Evolutionary conservation across 345 rosid genomes (phyloP), one percentile per base, ranked within the genome.

Genomic region (Jatropha curcas): DNA sequence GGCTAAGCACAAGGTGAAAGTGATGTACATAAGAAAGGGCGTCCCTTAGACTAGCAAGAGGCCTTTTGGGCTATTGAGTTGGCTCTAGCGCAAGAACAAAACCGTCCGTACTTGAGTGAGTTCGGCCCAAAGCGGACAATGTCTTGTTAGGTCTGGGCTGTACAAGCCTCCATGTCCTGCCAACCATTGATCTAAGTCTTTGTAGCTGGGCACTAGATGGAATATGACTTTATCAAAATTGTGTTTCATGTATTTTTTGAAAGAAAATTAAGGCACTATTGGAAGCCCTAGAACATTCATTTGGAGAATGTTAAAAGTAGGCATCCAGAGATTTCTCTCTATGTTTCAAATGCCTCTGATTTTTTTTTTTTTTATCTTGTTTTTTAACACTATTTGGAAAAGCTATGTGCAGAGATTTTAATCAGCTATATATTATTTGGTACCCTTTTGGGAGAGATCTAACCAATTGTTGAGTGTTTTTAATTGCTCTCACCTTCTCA

Each of bases 401-500:
- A 70, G 37, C 25, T 70, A 41, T 24, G 64, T 17, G 22, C 51
- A 63, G 35, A 48, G 31, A 34, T 53, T 61, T 66, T 16, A 61
- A 28, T 62, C 28, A 51, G 60, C 55, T 56, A 55, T 5, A 24
- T 37, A 57, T 30, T 33, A 12, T 20, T 67, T 17, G 35, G 43
- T 12, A 19, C 43, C 46, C 37, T 33, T 46, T 13, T 22, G 28
- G 24, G 27, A 46, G 57, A 66, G 70, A 66, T 10, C 25, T 27
- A 25, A 20, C n/a, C 33, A 22, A 9, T 22, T 12, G 59, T 7
- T 22, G 33, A 43, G 12, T 43, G 19, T 67, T 50, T 24, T 19
- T 66, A 25, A 19, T 51, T 70, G 28, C 55, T 71, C 53, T 48
- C 56, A 37, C 7, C 5, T 31, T 52, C 65, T 25, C 43, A 39